Evolutionary conservation across 257 asterid genomes (phyloP).

Genomic region (Fraxinus pennsylvanica): DNA sequence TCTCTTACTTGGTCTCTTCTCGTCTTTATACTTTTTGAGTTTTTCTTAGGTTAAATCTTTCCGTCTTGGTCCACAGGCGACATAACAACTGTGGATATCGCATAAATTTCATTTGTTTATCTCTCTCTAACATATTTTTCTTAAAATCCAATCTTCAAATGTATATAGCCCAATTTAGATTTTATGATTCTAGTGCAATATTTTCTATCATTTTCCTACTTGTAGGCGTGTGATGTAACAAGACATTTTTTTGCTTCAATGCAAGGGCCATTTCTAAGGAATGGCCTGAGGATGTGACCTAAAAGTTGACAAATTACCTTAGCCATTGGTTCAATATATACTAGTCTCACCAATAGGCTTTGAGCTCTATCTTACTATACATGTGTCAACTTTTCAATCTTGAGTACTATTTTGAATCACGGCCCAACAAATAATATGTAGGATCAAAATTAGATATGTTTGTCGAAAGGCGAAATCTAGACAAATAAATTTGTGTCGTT

Average conservation of each 20-base stretch:
- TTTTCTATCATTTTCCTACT: constrained; percentile 28
- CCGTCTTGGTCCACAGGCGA: background rate
- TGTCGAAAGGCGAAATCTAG: background rate
- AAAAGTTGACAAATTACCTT: constrained; percentile 51
- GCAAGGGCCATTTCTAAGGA: constrained; percentile 56
- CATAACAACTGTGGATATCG: background rate
- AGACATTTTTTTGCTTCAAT: constrained; percentile 44
- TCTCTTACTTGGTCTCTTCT: no score
- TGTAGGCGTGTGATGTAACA: constrained; percentile 27
- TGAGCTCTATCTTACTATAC: constrained; percentile 12
- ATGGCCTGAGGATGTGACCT: constrained; percentile 57
- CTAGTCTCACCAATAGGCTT: constrained; percentile 18
- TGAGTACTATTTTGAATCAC: constrained; percentile 19
- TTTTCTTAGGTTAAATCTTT: no score
- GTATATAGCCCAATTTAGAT: constrained; percentile 23
- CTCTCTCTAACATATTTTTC: background rate
- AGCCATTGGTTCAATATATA: constrained; percentile 35
- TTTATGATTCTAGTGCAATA: constrained; percentile 30
- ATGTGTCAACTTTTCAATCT: background rate
- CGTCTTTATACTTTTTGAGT: no score
- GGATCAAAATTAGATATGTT: background rate
- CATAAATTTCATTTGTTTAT: background rate
- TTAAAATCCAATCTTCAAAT: background rate
- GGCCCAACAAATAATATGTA: background rate
- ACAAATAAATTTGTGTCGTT: background rate